Percentiles rank a stretch among this genome's conserved stretches.
phyloP scores from a whole-genome alignment of 148 eudicot species.

The Persicaria maculosa region DNA sequence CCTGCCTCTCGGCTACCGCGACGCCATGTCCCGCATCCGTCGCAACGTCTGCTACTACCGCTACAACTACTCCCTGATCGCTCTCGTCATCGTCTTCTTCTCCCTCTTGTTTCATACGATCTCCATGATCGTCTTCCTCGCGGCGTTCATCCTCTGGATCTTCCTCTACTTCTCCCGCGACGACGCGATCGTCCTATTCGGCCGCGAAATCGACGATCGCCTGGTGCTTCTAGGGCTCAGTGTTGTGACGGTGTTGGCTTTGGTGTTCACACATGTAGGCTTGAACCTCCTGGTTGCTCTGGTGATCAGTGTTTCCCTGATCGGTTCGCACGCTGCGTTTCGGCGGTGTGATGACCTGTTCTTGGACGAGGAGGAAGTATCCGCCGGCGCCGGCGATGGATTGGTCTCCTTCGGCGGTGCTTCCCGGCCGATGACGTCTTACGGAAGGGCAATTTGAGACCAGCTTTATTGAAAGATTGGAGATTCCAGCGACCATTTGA shows the following conservation, averaged over 20 bases:
- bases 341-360: slow-evolving; percentile 56
- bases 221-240: slow-evolving; percentile 31
- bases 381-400: slow-evolving; percentile 28
- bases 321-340: slow-evolving; percentile 44
- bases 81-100: slow-evolving; percentile 41
- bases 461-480: neutral
- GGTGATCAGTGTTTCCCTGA: slow-evolving; percentile 29
- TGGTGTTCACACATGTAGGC: slow-evolving; percentile 59
- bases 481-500: neutral
- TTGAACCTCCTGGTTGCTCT: slow-evolving; percentile 47
- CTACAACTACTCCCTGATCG: slow-evolving; percentile 49
- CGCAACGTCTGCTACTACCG: slow-evolving; percentile 57
- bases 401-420: slow-evolving; percentile 40
- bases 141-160: slow-evolving; percentile 42
- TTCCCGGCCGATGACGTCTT: slow-evolving; percentile 27
- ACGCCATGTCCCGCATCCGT: slow-evolving; percentile 39
- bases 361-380: slow-evolving; percentile 48
- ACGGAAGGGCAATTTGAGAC: slow-evolving; percentile 22
- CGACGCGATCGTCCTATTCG: slow-evolving; percentile 25
- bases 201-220: slow-evolving; percentile 38
- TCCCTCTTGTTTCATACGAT: slow-evolving; percentile 61
- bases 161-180: slow-evolving; percentile 45
- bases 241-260: slow-evolving; percentile 41
- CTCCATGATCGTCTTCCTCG: slow-evolving; percentile 57
- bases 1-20: slow-evolving; percentile 40